Conservation (phyloP, 2,329 filamentous ascomycete genomes). For the Fusarium brachygibbosum region DNA sequence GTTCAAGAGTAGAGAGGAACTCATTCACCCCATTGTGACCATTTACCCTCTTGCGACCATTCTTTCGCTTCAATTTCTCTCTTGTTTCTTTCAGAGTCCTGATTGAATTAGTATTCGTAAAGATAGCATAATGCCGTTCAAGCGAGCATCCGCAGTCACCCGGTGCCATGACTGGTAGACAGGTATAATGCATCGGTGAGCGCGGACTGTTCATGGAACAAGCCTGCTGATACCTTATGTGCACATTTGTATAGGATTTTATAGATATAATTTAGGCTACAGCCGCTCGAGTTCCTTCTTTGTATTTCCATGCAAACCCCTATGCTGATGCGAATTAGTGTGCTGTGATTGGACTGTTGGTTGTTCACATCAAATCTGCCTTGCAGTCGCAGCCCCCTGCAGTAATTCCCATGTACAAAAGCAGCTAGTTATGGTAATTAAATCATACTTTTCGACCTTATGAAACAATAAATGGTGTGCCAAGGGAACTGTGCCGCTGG, state of each 20-base stretch:
- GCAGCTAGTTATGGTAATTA: background rate
- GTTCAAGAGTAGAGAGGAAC: background rate
- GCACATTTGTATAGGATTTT: background rate
- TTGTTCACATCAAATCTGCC: conserved; percentile 3
- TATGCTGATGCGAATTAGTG: rapidly evolving
- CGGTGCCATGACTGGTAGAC: background rate
- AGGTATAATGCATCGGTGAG: background rate
- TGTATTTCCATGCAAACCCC: background rate
- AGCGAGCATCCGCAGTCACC: conserved; percentile 9
- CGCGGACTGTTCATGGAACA: background rate
- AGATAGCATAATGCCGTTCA: background rate
- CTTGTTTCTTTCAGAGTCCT: background rate
- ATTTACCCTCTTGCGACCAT: background rate
- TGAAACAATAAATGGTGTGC: background rate
- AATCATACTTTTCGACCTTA: rapidly evolving
- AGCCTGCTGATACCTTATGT: rapidly evolving
- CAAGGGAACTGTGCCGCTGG: background rate
- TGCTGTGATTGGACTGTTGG: background rate
- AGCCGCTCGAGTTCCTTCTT: background rate
- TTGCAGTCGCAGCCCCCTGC: background rate
- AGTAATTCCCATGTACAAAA: conserved; percentile 2
- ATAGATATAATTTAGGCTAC: background rate
- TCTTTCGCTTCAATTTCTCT: background rate
- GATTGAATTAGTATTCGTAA: background rate
- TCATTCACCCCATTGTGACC: rapidly evolving